Conservation (phyloP, 148 eudicot genomes). For the Camellia sinensis region DNA sequence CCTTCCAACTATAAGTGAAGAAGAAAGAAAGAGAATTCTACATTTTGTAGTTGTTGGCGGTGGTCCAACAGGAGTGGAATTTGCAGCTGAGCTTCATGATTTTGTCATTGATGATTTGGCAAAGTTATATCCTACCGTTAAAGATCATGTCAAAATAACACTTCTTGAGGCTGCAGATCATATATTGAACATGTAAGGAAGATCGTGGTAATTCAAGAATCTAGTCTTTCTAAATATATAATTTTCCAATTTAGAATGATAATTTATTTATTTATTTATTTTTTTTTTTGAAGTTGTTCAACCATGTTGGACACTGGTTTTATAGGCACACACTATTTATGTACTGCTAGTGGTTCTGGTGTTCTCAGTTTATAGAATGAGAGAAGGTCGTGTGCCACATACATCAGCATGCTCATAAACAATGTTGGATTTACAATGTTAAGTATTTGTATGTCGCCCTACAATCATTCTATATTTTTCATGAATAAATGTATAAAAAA, state of each 20-base stretch:
- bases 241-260: not conserved
- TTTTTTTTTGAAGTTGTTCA: not conserved
- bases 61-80: constrained; percentile 29
- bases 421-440: not conserved
- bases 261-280: not conserved
- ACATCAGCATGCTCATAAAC: not conserved
- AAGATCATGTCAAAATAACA: constrained; percentile 28
- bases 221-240: not conserved
- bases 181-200: constrained; percentile 25
- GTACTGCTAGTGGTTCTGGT: not conserved
- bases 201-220: not conserved
- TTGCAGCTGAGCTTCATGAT: constrained; percentile 30
- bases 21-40: constrained; percentile 23
- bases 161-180: constrained; percentile 29
- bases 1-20: constrained; percentile 26
- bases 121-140: constrained; percentile 17
- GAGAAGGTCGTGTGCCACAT: not conserved
- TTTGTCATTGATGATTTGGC: constrained; percentile 19
- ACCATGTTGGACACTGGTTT: not conserved
- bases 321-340: not conserved
- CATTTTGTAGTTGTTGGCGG: constrained; percentile 31
- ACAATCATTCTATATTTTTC: no score
- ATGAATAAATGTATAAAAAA: no score
- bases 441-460: not conserved
- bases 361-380: not conserved